Conservation (phyloP, 164 flowering plant genomes). For the Nymphaea thermarum region DNA sequence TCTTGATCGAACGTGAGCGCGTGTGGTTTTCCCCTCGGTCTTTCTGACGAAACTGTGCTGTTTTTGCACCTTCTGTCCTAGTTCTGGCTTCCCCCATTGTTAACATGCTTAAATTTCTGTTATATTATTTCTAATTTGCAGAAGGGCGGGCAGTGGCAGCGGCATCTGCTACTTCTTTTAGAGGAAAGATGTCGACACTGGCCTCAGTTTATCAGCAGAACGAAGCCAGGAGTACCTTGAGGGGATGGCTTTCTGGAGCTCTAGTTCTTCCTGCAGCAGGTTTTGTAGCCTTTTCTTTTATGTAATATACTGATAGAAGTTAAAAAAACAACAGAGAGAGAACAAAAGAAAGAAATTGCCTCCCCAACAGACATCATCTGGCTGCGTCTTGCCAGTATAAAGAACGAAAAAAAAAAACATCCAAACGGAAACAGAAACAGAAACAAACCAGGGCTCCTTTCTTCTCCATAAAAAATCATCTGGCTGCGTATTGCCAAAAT, state of each 20-base stretch:
- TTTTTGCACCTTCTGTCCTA: not conserved
- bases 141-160: slow-evolving; percentile 70
- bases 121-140: slow-evolving; percentile 9
- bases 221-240: slow-evolving; percentile 32
- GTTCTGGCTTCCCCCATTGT: not conserved
- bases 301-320: not conserved
- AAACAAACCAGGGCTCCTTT: no score
- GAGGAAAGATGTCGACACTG: slow-evolving; percentile 32
- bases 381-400: no score
- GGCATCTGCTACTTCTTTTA: slow-evolving; percentile 47
- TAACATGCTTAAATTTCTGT: not conserved
- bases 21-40: not conserved
- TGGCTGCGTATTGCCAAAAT: no score
- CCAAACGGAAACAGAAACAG: no score
- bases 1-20: not conserved
- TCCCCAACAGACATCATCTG: not conserved
- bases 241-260: slow-evolving; percentile 59
- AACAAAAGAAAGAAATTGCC: no score
- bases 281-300: slow-evolving; percentile 11
- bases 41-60: not conserved
- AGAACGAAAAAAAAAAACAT: no score
- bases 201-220: slow-evolving; percentile 34
- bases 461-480: no score
- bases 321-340: no score
- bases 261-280: slow-evolving; percentile 90